A percentile compares a stretch with the other conserved stretches of the same genome.
phyloP scores from a whole-genome alignment of 2,329 filamentous ascomycete species.

The Penicillium sp. region DNA sequence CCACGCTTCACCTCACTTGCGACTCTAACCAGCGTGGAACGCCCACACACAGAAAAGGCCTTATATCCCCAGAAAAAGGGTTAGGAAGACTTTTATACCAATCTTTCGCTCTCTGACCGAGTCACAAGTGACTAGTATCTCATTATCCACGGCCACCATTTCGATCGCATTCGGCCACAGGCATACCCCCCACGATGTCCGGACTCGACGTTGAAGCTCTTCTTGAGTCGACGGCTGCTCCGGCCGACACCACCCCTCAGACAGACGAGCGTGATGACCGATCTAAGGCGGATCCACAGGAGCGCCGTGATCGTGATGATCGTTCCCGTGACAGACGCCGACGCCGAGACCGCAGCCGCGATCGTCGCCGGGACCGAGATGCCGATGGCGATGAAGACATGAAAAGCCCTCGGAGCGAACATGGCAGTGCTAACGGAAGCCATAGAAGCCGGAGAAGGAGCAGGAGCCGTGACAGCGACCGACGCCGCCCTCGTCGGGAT shows the following conservation, averaged over 20 bases:
- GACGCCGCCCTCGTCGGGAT: constrained; percentile 73
- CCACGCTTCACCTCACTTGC: background rate
- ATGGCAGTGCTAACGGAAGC: constrained; percentile 69
- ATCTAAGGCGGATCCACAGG: constrained; percentile 59
- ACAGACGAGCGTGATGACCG: constrained; percentile 62
- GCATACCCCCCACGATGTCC: constrained; percentile 58
- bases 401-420: constrained; percentile 73
- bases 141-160: constrained; percentile 26
- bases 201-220: constrained; percentile 85
- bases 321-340: constrained; percentile 61
- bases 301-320: constrained; percentile 62
- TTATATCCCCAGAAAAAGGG: constrained; percentile 20
- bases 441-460: constrained; percentile 81
- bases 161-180: constrained; percentile 15
- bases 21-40: background rate
- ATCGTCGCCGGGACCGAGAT: constrained; percentile 56
- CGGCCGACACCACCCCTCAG: constrained; percentile 40
- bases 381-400: constrained; percentile 62
- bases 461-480: constrained; percentile 76
- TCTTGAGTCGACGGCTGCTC: constrained; percentile 79
- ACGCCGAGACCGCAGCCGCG: constrained; percentile 64
- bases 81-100: too few species aligned
- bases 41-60: background rate
- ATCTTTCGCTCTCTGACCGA: constrained; percentile 39
- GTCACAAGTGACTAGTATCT: constrained; percentile 43